These are phyloP conservation scores for Stagonosporopsis vannaccii DNA, from an alignment of 2,329 filamentous ascomycete genomes.

Conservation along the genomic window DNA sequence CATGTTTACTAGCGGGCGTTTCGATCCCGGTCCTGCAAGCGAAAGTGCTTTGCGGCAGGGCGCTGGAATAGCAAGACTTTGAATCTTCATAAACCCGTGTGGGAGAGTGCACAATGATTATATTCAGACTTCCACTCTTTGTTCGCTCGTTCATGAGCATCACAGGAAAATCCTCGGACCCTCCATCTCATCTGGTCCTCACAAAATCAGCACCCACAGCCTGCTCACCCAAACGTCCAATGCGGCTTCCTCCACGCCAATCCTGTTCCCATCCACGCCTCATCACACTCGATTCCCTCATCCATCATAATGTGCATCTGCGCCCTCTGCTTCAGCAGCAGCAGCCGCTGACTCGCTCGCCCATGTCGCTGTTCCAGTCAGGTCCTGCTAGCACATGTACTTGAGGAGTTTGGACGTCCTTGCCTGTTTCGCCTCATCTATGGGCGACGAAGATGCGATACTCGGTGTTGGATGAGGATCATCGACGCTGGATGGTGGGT, in stretches of 20 bases:
- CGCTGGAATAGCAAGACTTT: not conserved
- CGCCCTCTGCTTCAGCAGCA: not conserved
- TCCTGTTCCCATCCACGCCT: not conserved
- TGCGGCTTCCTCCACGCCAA: slow-evolving; percentile 9
- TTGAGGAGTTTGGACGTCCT: not conserved
- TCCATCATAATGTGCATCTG: not conserved
- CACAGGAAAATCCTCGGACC: too few species aligned
- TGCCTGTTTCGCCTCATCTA: not conserved
- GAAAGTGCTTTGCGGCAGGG: slow-evolving; percentile 18
- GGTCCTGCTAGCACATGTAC: not conserved
- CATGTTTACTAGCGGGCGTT: slow-evolving; percentile 7
- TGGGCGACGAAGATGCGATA: not conserved
- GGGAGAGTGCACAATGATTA: not conserved
- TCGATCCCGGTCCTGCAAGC: not conserved
- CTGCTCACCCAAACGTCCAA: slow-evolving; percentile 5
- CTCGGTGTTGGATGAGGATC: not conserved
- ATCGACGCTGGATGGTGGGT: not conserved
- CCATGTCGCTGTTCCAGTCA: not conserved
- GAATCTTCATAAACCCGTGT: not conserved
- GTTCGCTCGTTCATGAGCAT: too few species aligned
- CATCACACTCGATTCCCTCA: not conserved
- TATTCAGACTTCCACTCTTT: too few species aligned
- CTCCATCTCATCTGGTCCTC: too few species aligned
- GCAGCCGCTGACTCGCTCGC: too few species aligned
- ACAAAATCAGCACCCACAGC: too few species aligned